phyloP scores from a whole-genome alignment of 2,329 filamentous ascomycete genomes.

The Pestalotiopsis fici region DNA sequence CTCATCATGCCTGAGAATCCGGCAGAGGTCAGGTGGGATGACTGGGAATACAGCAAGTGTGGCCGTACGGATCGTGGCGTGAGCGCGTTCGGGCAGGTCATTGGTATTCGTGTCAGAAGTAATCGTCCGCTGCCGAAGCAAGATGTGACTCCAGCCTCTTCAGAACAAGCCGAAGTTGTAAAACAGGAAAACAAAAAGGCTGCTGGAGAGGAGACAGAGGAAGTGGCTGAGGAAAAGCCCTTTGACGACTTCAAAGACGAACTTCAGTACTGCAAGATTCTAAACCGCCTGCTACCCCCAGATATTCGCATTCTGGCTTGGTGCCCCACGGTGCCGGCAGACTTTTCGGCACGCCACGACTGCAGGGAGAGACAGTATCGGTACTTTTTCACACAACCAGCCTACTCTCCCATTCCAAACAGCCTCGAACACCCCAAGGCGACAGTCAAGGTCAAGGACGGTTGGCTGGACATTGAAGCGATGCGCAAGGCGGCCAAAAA shows the following conservation, averaged over 20 bases:
- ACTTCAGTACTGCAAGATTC: slow-evolving; percentile 76
- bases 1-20: slow-evolving; percentile 74
- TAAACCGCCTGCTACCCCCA: slow-evolving; percentile 85
- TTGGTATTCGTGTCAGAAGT: slow-evolving; percentile 81
- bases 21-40: slow-evolving; percentile 73
- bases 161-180: slow-evolving; percentile 14
- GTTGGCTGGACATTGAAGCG: slow-evolving; percentile 83
- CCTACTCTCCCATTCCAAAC: slow-evolving; percentile 69
- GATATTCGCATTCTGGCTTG: slow-evolving; percentile 92
- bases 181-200: slow-evolving; percentile 10
- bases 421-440: slow-evolving; percentile 45
- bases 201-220: background rate
- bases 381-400: slow-evolving; percentile 97
- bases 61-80: slow-evolving; percentile 92
- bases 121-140: slow-evolving; percentile 60
- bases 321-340: slow-evolving; percentile 78
- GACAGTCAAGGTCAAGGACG: slow-evolving; percentile 50
- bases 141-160: slow-evolving; percentile 10
- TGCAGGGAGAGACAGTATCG: slow-evolving; percentile 90
- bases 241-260: slow-evolving; percentile 78
- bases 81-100: slow-evolving; percentile 94
- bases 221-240: slow-evolving; percentile 13
- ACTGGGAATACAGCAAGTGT: slow-evolving; percentile 91
- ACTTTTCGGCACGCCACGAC: slow-evolving; percentile 89
- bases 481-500: slow-evolving; percentile 82